A percentile compares a stretch with the other conserved stretches of the same genome.
Evolutionary conservation across 1,139 yeast species (phyloP).

Genomic region (Pichia sp.): DNA sequence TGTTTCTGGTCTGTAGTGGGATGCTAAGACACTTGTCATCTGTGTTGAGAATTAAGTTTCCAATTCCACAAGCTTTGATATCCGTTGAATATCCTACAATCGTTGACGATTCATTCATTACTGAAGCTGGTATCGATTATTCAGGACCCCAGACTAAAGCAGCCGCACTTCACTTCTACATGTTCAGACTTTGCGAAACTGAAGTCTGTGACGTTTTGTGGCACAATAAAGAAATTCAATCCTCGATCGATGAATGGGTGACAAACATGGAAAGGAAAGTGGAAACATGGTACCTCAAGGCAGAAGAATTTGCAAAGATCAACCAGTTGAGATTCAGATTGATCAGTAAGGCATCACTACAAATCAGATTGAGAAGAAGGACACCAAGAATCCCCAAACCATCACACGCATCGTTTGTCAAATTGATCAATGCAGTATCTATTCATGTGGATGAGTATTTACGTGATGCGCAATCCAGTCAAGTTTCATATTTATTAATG

Average conservation of each 20-base stretch:
- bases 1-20: constrained; percentile 20
- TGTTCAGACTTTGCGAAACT: constrained; percentile 21
- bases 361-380: constrained; percentile 20
- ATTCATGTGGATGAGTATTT: constrained; percentile 23
- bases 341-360: constrained; percentile 23
- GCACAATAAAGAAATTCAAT: constrained; percentile 18
- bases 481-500: constrained; percentile 22
- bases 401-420: constrained; percentile 15
- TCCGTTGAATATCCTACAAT: constrained; percentile 21
- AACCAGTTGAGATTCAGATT: constrained; percentile 24
- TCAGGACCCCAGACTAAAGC: constrained; percentile 20
- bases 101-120: constrained; percentile 23
- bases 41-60: constrained; percentile 18
- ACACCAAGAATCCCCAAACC: constrained; percentile 24
- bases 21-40: constrained; percentile 23
- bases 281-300: constrained; percentile 22
- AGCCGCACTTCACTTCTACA: constrained; percentile 24
- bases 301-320: constrained; percentile 25
- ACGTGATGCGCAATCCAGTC: constrained; percentile 20
- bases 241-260: constrained; percentile 19
- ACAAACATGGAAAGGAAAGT: constrained; percentile 18
- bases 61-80: constrained; percentile 19
- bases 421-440: constrained; percentile 17
- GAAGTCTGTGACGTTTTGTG: constrained; percentile 22
- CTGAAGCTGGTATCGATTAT: constrained; percentile 19